Conservation (phyloP, 2,329 filamentous ascomycete species). For the Helicocarpus griseus region DNA sequence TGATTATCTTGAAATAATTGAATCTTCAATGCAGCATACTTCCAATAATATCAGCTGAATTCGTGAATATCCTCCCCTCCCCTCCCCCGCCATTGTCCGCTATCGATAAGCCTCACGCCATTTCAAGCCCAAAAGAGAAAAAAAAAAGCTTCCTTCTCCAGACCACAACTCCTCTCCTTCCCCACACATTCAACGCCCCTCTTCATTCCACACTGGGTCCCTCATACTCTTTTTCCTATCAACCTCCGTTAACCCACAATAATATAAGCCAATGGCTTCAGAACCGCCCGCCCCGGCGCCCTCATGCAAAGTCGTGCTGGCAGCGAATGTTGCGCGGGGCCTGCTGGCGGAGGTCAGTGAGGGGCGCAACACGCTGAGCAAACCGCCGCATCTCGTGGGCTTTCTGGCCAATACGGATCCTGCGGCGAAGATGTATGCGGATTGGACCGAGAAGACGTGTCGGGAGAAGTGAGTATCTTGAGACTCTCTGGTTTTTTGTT, state of each 20-base stretch:
- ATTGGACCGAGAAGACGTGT: constrained; percentile 96
- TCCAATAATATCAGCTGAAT: too few species aligned
- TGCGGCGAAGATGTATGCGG: constrained; percentile 83
- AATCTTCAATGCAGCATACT: too few species aligned
- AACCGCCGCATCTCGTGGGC: constrained; percentile 71
- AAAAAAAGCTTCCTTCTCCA: background rate
- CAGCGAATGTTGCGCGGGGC: constrained; percentile 74
- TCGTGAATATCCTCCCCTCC: too few species aligned
- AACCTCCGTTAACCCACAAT: too few species aligned
- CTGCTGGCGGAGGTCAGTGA: constrained; percentile 69
- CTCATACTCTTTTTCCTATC: too few species aligned
- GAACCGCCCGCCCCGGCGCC: constrained; percentile 21
- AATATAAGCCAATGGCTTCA: constrained; percentile 21
- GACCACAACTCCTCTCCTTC: background rate
- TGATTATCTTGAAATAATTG: too few species aligned
- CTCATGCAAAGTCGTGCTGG: constrained; percentile 85
- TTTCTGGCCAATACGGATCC: constrained; percentile 90
- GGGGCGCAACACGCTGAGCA: constrained; percentile 61
- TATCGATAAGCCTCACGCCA: too few species aligned
- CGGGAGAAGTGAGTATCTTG: constrained; percentile 69
- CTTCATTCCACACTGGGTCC: too few species aligned
- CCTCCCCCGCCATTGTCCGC: too few species aligned
- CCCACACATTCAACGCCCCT: background rate
- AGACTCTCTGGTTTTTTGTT: constrained; percentile 5
- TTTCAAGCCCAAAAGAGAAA: too few species aligned